These are phyloP conservation scores for Emydomyces testavorans DNA, from an alignment of 2,329 filamentous ascomycete genomes.

Conservation along the genomic window DNA sequence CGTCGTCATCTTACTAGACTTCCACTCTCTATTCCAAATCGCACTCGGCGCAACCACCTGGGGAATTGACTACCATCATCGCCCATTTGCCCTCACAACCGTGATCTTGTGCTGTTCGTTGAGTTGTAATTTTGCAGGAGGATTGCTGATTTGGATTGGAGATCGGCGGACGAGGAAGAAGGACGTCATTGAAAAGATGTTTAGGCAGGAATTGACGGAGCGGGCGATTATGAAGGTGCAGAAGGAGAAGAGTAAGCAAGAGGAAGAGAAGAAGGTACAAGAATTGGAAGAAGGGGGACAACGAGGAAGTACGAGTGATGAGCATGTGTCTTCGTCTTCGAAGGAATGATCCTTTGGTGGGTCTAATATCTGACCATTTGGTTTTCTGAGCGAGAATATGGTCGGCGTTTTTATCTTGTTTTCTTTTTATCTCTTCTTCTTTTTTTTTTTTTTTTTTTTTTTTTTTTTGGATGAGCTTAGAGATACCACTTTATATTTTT, in stretches of 20 bases:
- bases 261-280: conserved; percentile 15
- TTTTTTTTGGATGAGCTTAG: background rate
- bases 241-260: conserved; percentile 39
- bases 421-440: too few relatives aligned
- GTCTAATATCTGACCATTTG: background rate
- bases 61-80: conserved; percentile 59
- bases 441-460: too few relatives aligned
- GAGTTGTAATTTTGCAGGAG: conserved; percentile 63
- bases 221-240: conserved; percentile 49
- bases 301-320: conserved; percentile 10
- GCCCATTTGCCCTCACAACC: conserved; percentile 63
- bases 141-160: conserved; percentile 63
- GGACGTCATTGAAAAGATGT: conserved; percentile 67
- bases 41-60: conserved; percentile 67
- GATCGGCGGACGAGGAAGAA: conserved; percentile 71
- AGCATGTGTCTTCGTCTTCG: background rate
- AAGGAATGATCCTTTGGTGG: background rate
- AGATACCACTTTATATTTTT: conserved; percentile 1
- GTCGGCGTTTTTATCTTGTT: background rate
- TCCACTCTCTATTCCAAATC: conserved; percentile 69
- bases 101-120: conserved; percentile 72
- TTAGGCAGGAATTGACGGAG: conserved; percentile 62
- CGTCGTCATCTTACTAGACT: conserved; percentile 67
- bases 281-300: conserved; percentile 15
- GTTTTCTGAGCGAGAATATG: background rate